A percentile compares a stretch with the other conserved stretches of the same genome.
Evolutionary conservation across 768 basidiomycete species (phyloP).

Genomic region (Leccinum olivaceopallidum): DNA sequence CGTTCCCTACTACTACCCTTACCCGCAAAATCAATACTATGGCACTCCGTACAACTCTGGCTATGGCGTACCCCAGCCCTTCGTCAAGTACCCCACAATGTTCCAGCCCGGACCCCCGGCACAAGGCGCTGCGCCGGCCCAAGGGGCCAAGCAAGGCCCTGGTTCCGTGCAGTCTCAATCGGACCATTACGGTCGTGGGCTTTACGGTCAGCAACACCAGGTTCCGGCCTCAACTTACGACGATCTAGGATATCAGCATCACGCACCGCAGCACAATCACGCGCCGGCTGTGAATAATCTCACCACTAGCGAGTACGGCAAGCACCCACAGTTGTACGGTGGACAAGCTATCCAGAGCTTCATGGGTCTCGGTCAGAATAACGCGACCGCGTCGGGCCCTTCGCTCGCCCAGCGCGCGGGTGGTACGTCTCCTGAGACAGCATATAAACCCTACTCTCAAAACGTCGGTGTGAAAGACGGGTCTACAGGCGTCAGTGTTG

Average conservation of each 20-base stretch:
- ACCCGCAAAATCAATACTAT: conserved; percentile 77
- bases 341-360: conserved; percentile 68
- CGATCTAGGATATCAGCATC: conserved; percentile 55
- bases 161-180: conserved; percentile 50
- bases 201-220: conserved; percentile 61
- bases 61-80: conserved; percentile 61
- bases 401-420: conserved; percentile 43
- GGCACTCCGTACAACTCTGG: conserved; percentile 66
- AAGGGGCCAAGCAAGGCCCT: conserved; percentile 65
- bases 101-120: conserved; percentile 73
- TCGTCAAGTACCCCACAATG: conserved; percentile 76
- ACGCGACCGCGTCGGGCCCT: conserved; percentile 45
- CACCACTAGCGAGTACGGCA: conserved; percentile 44
- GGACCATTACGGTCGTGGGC: conserved; percentile 61
- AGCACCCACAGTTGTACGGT: conserved; percentile 46
- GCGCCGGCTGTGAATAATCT: conserved; percentile 43
- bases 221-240: conserved; percentile 51
- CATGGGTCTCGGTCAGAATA: conserved; percentile 58
- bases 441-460: conserved; percentile 73
- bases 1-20: conserved; percentile 60
- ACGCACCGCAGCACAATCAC: conserved; percentile 57
- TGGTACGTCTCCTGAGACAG: conserved; percentile 65
- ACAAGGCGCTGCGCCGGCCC: conserved; percentile 63
- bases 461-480: conserved; percentile 59
- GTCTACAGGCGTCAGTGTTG: conserved; percentile 44